Conservation (phyloP, 2,329 filamentous ascomycete genomes). For the Macrophomina phaseolina region DNA sequence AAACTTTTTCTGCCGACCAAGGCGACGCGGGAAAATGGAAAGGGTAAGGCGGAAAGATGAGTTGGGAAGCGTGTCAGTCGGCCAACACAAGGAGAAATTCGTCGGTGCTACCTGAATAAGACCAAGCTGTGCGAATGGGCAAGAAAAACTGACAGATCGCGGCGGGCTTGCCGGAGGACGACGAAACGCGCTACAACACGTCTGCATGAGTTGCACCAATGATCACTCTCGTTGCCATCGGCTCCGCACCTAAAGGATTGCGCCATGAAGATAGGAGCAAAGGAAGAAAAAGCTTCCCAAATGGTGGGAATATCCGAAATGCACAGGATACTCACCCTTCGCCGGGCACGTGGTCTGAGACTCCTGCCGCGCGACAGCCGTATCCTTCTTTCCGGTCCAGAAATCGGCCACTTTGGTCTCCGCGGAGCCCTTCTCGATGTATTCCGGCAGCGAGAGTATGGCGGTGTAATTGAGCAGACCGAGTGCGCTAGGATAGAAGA, state of each 20-base stretch:
- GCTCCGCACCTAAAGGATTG: background rate
- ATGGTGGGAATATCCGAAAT: background rate
- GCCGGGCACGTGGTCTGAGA: background rate
- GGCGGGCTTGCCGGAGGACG: background rate
- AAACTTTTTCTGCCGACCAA: background rate
- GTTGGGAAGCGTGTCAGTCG: background rate
- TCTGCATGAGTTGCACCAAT: background rate
- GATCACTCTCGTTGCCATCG: background rate
- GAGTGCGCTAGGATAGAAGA: slow-evolving; percentile 37
- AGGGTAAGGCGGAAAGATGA: background rate
- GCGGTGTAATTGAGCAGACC: slow-evolving; percentile 36
- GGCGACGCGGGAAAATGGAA: background rate
- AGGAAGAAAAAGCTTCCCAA: background rate
- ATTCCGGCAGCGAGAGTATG: slow-evolving; percentile 30
- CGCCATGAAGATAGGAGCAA: background rate
- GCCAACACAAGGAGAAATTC: background rate
- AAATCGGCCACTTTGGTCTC: slow-evolving; percentile 6
- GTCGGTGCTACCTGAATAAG: background rate
- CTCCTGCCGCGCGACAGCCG: background rate
- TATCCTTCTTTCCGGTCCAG: slow-evolving; percentile 1
- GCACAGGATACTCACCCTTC: background rate
- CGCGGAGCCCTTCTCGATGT: slow-evolving; percentile 27
- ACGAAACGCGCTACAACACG: background rate
- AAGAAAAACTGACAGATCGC: background rate
- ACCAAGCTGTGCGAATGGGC: background rate